Percentiles rank a stretch among this genome's conserved stretches.
Evolutionary conservation across 2,329 filamentous ascomycete species (phyloP).

Genomic region (Hypocreales sp.): DNA sequence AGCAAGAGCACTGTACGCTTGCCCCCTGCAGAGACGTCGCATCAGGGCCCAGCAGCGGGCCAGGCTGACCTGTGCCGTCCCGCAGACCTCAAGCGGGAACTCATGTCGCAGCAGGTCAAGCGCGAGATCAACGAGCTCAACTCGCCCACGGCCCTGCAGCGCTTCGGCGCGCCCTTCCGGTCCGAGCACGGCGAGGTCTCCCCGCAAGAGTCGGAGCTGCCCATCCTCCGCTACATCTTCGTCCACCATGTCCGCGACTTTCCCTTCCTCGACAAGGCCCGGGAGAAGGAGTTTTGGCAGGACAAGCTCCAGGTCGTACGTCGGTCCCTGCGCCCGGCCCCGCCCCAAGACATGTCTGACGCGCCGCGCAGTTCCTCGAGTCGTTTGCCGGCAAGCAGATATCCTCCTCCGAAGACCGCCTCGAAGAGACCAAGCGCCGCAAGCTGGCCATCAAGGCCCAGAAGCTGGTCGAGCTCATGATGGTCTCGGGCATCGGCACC

Average conservation of each 20-base stretch:
- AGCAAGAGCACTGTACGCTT: constrained; percentile 85
- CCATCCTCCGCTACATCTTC: constrained; percentile 90
- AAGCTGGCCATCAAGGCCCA: constrained; percentile 88
- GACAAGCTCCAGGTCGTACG: constrained; percentile 86
- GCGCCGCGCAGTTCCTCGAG: constrained; percentile 60
- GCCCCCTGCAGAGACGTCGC: too few relatives aligned
- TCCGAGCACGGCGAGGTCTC: constrained; percentile 87
- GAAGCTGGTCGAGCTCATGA: constrained; percentile 97
- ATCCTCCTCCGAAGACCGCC: constrained; percentile 85
- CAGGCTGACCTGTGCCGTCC: too few relatives aligned
- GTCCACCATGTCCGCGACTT: constrained; percentile 97
- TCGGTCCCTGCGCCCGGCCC: constrained; percentile 11
- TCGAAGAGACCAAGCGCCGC: constrained; percentile 88
- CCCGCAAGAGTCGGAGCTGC: constrained; percentile 84
- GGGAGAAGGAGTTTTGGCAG: constrained; percentile 99
- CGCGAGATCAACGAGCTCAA: constrained; percentile 87
- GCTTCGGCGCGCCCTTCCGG: constrained; percentile 90
- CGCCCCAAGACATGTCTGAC: background rate
- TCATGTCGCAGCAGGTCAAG: constrained; percentile 77
- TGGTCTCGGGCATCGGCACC: constrained; percentile 93
- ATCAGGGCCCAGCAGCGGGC: too few relatives aligned
- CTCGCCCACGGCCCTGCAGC: constrained; percentile 82
- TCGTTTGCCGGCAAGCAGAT: constrained; percentile 96
- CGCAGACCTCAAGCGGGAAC: constrained; percentile 84
- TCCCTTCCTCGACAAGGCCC: constrained; percentile 89